Evolutionary conservation across 2,329 filamentous ascomycete genomes (phyloP).

Genomic region (Cadophora luteo-olivacea): DNA sequence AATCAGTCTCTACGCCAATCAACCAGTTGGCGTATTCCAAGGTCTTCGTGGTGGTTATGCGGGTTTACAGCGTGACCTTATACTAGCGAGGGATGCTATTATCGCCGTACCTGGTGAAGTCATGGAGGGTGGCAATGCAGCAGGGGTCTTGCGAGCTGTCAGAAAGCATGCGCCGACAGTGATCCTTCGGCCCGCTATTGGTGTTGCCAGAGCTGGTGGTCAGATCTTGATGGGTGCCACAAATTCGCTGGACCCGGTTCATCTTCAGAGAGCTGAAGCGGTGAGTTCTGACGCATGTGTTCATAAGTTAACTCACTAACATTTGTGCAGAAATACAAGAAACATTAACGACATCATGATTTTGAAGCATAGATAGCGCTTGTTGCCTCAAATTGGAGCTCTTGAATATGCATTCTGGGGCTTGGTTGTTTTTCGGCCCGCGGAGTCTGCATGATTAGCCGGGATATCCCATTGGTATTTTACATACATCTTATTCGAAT

Average conservation of each 20-base stretch:
- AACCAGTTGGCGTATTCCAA: conserved; percentile 87
- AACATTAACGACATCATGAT: conserved; percentile 40
- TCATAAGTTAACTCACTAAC: background rate
- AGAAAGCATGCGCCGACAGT: conserved; percentile 88
- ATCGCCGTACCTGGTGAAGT: conserved; percentile 93
- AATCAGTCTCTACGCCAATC: conserved; percentile 91
- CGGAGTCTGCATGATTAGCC: conserved; percentile 1
- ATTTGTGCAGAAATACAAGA: conserved; percentile 46
- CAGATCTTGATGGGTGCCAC: conserved; percentile 91
- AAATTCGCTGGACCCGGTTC: conserved; percentile 85
- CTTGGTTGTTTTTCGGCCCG: background rate
- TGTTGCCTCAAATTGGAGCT: conserved; percentile 29
- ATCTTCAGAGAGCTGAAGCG: conserved; percentile 83
- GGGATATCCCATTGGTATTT: background rate
- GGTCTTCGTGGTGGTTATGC: conserved; percentile 84
- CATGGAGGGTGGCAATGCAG: conserved; percentile 83
- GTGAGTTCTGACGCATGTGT: conserved; percentile 65
- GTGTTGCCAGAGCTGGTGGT: conserved; percentile 85
- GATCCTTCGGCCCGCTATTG: conserved; percentile 88
- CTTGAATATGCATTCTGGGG: conserved; percentile 10
- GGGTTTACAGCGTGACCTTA: conserved; percentile 85
- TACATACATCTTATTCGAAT: background rate
- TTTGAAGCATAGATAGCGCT: conserved; percentile 32
- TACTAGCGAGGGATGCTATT: conserved; percentile 86
- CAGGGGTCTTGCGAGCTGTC: conserved; percentile 80